Conservation (phyloP, 2,329 filamentous ascomycete species). For the Pseudogymnoascus sp. region DNA sequence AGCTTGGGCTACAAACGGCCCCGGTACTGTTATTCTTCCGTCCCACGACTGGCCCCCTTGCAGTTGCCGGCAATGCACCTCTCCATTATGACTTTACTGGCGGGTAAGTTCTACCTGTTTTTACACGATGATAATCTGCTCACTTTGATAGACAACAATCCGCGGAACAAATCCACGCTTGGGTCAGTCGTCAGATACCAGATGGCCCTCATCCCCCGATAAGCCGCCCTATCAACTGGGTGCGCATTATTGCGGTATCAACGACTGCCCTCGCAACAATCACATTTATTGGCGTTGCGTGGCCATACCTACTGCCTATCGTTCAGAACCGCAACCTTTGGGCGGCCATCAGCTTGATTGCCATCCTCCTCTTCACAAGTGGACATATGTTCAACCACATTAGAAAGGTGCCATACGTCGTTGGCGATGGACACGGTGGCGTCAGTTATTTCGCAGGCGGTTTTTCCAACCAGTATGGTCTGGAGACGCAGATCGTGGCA, state of each 20-base stretch:
- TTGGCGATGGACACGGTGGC: conserved; percentile 74
- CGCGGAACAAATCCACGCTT: conserved; percentile 71
- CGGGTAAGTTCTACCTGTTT: conserved; percentile 47
- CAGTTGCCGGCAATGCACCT: conserved; percentile 59
- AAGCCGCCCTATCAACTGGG: conserved; percentile 78
- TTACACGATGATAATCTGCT: conserved; percentile 10
- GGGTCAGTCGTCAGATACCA: conserved; percentile 73
- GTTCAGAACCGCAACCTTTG: conserved; percentile 88
- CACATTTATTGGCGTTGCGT: conserved; percentile 62
- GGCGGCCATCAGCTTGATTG: conserved; percentile 82
- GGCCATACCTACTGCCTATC: conserved; percentile 71
- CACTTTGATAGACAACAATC: conserved; percentile 49
- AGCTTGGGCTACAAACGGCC: conserved; percentile 91
- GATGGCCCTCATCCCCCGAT: conserved; percentile 69
- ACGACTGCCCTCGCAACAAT: conserved; percentile 61
- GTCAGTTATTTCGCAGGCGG: conserved; percentile 84
- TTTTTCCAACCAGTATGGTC: conserved; percentile 86
- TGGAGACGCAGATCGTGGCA: conserved; percentile 93
- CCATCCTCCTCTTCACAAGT: conserved; percentile 85
- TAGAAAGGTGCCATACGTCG: conserved; percentile 86
- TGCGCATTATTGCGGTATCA: conserved; percentile 59
- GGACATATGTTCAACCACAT: conserved; percentile 99
- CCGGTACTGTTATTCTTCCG: conserved; percentile 83
- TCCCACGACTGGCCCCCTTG: conserved; percentile 73
- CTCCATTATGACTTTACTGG: conserved; percentile 75